Conservation (phyloP, 345 rosid genomes). For the Eutrema heterophyllum region DNA sequence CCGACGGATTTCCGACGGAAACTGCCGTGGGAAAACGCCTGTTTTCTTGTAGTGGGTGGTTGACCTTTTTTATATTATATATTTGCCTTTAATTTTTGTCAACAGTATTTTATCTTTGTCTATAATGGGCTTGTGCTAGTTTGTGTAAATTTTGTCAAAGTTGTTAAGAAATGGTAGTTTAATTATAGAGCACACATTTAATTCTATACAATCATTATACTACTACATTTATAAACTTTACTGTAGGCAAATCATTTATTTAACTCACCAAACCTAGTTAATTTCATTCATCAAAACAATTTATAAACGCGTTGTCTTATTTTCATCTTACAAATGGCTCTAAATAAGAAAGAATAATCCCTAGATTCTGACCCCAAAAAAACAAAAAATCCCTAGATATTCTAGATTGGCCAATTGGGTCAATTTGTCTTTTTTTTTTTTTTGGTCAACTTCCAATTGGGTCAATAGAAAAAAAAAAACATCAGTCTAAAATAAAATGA, state of each 20-base stretch:
- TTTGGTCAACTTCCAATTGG: too few relatives aligned
- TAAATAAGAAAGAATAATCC: neutral
- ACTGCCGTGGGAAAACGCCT: too few relatives aligned
- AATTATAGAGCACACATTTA: neutral
- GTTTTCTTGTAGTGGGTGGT: too few relatives aligned
- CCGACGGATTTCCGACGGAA: too few relatives aligned
- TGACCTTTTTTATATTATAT: too few relatives aligned
- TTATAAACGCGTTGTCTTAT: neutral
- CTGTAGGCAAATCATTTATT: neutral
- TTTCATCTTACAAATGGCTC: neutral
- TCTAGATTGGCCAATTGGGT: constrained; percentile 2
- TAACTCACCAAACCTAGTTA: neutral
- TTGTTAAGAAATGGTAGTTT: neutral
- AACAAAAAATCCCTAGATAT: neutral
- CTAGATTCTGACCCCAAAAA: neutral
- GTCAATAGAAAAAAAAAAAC: neutral
- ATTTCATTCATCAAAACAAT: constrained; percentile 3
- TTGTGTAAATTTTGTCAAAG: neutral
- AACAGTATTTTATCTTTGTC: neutral
- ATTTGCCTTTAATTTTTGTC: too few relatives aligned
- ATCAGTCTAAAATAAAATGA: neutral
- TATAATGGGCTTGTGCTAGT: neutral
- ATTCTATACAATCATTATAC: neutral
- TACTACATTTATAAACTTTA: neutral
- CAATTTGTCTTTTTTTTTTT: too few relatives aligned